Conservation (phyloP, 768 basidiomycete species). For the Mycena sanguinolenta region DNA sequence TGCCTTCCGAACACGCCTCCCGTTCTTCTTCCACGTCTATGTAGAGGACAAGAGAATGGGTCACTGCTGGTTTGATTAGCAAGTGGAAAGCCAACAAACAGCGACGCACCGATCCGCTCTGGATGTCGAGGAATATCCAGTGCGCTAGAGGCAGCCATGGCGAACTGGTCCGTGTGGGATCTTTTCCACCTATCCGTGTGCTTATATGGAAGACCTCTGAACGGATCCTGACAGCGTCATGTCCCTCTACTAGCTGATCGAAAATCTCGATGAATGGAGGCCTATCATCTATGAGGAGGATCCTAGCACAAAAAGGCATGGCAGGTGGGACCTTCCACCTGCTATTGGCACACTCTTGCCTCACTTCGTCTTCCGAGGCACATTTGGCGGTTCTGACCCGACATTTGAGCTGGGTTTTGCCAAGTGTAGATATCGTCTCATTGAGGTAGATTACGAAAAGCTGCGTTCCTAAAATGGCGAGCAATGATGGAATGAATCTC, state of each 20-base stretch:
- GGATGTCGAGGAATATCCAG: slow-evolving; percentile 19
- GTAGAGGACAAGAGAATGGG: slow-evolving; percentile 10
- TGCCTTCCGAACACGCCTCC: slow-evolving; percentile 12
- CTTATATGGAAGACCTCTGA: slow-evolving; percentile 11
- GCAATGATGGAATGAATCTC: background rate
- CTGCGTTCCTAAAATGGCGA: slow-evolving; percentile 8
- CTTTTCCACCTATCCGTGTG: slow-evolving; percentile 8
- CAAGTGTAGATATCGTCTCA: slow-evolving; percentile 16
- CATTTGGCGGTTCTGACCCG: slow-evolving; percentile 24
- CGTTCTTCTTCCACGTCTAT: slow-evolving; percentile 19
- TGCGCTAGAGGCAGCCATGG: slow-evolving; percentile 19
- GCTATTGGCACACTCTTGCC: slow-evolving; percentile 6
- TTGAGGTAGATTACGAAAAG: slow-evolving; percentile 21
- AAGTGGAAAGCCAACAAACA: slow-evolving; percentile 1
- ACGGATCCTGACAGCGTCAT: slow-evolving; percentile 11
- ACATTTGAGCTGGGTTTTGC: slow-evolving; percentile 9
- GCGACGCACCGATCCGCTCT: slow-evolving; percentile 14
- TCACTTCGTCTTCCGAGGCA: slow-evolving; percentile 20
- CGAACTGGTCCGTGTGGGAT: slow-evolving; percentile 1
- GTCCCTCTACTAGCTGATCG: slow-evolving; percentile 8
- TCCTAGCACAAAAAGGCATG: slow-evolving; percentile 18
- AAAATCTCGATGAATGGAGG: background rate
- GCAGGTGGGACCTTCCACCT: slow-evolving; percentile 14
- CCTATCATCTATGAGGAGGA: slow-evolving; percentile 15
- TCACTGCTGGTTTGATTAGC: slow-evolving; percentile 22